Conservation (phyloP, 2,329 filamentous ascomycete genomes). For the Thielaviopsis ethacetica region DNA sequence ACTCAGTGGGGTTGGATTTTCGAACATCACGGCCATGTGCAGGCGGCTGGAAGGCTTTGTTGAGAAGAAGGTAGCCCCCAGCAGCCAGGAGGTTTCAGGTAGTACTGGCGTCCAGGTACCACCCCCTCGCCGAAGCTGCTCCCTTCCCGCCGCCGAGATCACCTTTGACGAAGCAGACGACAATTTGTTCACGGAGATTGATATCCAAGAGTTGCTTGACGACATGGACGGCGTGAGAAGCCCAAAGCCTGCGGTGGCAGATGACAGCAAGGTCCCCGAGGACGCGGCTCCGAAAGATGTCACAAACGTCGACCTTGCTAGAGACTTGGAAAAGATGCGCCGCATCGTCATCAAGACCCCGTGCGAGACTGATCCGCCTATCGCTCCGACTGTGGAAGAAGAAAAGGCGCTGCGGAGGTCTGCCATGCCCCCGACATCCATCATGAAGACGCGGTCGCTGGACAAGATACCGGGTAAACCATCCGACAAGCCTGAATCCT, state of each 20-base stretch:
- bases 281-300: not conserved
- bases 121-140: not conserved
- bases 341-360: constrained; percentile 17
- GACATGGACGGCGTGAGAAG: constrained; percentile 9
- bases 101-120: not conserved
- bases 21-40: constrained; percentile 3
- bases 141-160: not conserved
- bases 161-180: not conserved
- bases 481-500: not conserved
- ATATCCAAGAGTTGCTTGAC: constrained; percentile 8
- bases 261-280: not conserved
- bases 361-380: constrained; percentile 1
- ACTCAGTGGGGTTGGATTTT: constrained; percentile 1
- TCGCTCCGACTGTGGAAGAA: constrained; percentile 20
- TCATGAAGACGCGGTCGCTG: constrained; percentile 18
- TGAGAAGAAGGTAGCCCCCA: not conserved
- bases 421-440: constrained; percentile 18
- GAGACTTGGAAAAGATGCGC: constrained; percentile 6
- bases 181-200: constrained; percentile 7
- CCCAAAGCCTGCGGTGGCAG: constrained; percentile 3
- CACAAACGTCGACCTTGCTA: not conserved
- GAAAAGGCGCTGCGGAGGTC: constrained; percentile 22
- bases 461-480: constrained; percentile 15
- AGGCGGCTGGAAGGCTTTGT: constrained; percentile 4
- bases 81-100: not conserved